A percentile compares a stretch with the other conserved stretches of the same genome.
Evolutionary conservation across 371 early-diverging fungal species (phyloP).

Genomic region (Mycotypha africana): DNA sequence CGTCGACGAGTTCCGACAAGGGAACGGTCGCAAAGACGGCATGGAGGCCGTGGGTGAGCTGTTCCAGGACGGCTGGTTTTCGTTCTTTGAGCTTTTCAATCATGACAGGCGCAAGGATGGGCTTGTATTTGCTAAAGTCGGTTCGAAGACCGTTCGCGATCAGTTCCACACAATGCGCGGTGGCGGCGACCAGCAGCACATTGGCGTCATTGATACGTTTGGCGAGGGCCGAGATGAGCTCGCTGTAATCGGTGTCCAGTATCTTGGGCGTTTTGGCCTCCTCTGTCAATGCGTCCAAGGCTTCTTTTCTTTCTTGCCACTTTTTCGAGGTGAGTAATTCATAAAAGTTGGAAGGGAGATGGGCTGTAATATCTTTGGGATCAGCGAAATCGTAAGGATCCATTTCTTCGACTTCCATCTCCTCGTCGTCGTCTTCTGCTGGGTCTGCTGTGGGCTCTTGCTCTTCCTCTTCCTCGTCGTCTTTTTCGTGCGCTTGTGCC

Average conservation of each 20-base stretch:
- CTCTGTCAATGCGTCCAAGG: slow-evolving; percentile 67
- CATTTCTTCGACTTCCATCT: slow-evolving; percentile 35
- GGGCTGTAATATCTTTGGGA: slow-evolving; percentile 83
- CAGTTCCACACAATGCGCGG: slow-evolving; percentile 81
- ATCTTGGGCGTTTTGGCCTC: slow-evolving; percentile 74
- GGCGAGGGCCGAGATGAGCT: slow-evolving; percentile 76
- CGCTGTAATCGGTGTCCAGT: slow-evolving; percentile 72
- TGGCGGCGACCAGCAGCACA: slow-evolving; percentile 71
- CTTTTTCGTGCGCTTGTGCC: slow-evolving; percentile 5
- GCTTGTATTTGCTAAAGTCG: slow-evolving; percentile 73
- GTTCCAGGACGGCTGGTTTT: slow-evolving; percentile 82
- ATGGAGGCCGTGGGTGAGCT: slow-evolving; percentile 75
- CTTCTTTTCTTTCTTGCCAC: slow-evolving; percentile 96
- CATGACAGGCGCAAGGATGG: slow-evolving; percentile 63
- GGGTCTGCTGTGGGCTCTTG: not conserved
- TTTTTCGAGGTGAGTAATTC: slow-evolving; percentile 75
- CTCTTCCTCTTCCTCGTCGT: slow-evolving; percentile 9
- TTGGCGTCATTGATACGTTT: slow-evolving; percentile 90
- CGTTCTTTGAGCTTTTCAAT: slow-evolving; percentile 93
- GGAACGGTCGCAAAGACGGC: slow-evolving; percentile 73
- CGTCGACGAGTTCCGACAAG: slow-evolving; percentile 62
- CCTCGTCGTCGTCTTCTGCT: slow-evolving; percentile 21
- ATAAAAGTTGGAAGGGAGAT: slow-evolving; percentile 79
- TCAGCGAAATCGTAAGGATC: slow-evolving; percentile 74
- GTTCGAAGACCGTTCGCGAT: slow-evolving; percentile 79